Conservation (phyloP, 257 asterid species). For the Petunia secreta region DNA sequence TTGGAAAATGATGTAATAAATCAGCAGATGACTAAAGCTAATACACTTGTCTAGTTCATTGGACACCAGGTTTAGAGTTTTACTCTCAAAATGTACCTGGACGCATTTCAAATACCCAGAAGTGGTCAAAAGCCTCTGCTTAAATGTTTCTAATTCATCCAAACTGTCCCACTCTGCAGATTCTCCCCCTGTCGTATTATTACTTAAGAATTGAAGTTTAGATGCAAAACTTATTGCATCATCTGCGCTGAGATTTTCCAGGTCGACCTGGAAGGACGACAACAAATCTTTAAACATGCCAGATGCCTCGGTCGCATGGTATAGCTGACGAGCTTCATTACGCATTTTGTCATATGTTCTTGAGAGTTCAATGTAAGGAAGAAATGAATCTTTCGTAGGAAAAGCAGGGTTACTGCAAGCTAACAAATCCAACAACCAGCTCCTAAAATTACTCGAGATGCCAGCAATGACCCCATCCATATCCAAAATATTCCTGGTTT, state of each 20-base stretch:
- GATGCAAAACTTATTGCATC: conserved; percentile 85
- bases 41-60: neutral
- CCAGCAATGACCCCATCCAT: conserved; percentile 53
- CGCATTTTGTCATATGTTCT: conserved; percentile 94
- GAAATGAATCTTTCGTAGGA: conserved; percentile 82
- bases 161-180: conserved; percentile 54
- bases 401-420: conserved; percentile 90
- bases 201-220: conserved; percentile 54
- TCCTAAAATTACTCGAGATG: conserved; percentile 67
- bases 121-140: conserved; percentile 87
- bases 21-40: conserved; percentile 15
- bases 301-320: conserved; percentile 62
- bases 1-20: neutral
- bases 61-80: neutral
- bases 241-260: conserved; percentile 77
- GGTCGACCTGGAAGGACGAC: conserved; percentile 54
- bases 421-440: conserved; percentile 70
- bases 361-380: conserved; percentile 91
- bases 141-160: conserved; percentile 86
- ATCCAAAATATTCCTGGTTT: conserved; percentile 37
- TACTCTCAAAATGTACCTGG: conserved; percentile 59
- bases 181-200: conserved; percentile 51
- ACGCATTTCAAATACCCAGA: conserved; percentile 96
- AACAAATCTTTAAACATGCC: conserved; percentile 63
- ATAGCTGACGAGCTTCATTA: conserved; percentile 83